Conservation (phyloP, 441 rosid species). For the Populus trichocarpa region DNA sequence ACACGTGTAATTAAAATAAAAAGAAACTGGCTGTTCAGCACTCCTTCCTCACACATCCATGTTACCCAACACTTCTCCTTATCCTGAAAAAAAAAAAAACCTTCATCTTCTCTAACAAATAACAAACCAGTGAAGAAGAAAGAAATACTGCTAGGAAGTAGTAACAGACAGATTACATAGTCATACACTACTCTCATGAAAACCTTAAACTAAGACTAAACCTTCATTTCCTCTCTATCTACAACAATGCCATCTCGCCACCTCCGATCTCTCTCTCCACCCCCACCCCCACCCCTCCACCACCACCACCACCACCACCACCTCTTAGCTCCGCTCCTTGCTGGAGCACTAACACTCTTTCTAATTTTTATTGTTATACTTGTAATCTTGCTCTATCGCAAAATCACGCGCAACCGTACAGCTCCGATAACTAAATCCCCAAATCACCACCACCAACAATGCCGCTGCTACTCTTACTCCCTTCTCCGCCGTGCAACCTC, state of each 20-base stretch:
- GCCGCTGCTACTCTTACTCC: constrained; percentile 72
- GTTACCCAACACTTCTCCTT: constrained; percentile 8
- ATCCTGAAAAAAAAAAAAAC: background rate
- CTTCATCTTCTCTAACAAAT: background rate
- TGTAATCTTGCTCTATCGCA: constrained; percentile 54
- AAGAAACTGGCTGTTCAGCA: background rate
- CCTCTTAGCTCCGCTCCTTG: constrained; percentile 39
- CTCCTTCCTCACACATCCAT: background rate
- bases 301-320: constrained; percentile 17
- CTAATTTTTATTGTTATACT: constrained; percentile 37
- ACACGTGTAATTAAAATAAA: constrained; percentile 5
- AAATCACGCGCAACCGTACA: constrained; percentile 54
- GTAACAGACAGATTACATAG: too few relatives aligned
- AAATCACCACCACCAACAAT: constrained; percentile 23
- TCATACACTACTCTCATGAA: constrained; percentile 18
- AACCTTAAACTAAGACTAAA: background rate
- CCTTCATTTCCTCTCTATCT: constrained; percentile 9
- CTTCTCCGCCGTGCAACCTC: constrained; percentile 70
- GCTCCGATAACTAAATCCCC: constrained; percentile 51
- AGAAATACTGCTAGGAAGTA: background rate
- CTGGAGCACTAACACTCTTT: constrained; percentile 34
- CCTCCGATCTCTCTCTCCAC: constrained; percentile 16
- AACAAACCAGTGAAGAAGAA: background rate
- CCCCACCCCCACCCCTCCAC: constrained; percentile 4
- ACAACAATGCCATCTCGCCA: constrained; percentile 57